Evolutionary conservation across 108 stramenopile species (phyloP), one percentile per base, ranked within the genome.

Genomic region (Bacterosira constricta): DNA sequence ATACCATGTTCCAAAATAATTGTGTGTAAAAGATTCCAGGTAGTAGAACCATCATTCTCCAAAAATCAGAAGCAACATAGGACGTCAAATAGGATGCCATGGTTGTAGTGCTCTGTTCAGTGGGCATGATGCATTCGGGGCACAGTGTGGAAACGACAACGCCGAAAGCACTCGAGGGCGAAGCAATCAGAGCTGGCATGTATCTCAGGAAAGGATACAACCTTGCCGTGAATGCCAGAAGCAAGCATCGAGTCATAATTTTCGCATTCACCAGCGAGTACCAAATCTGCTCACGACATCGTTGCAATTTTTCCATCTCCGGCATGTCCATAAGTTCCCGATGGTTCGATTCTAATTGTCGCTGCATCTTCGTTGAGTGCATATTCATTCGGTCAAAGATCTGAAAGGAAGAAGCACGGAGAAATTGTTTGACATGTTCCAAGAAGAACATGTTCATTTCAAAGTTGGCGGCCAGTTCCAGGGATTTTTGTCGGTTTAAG

Each of bases 381-480:
- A 2, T 51, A 17, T 50, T 59, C 7, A 70, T 17, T 50, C 45
- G 53, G 9, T 60, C 45, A 15, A 59, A 31, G 4, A 60, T 13
- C 37, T 70, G 31, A 34, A 20, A 51, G 2, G 49, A 23, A 42
- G 49, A 23, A 35, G 46, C 25, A 5, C 58, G 50, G 7, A 70
- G 25, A 51, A 39, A 70, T 15, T 61, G 59, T 26, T 39, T 42
- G 3, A 70, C 27, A 23, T 70, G 41, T 21, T 45, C 41, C 38
- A 60, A 60, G 23, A 70, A 60, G 20, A 60, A 38, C 69, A 47
- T 50, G 23, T 70, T 60, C 58, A 70, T 61, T 52, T 70, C 69
- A 32, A 59, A 59, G 23, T 61, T 57, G 27, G 69, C 69, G 39
- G 59, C 59, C 6, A 70, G n/a, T 52, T 70, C 69, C 13, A 70